These are phyloP conservation scores for Conticribra weissflogii DNA, from an alignment of 108 stramenopile genomes.

Conservation along the genomic window DNA sequence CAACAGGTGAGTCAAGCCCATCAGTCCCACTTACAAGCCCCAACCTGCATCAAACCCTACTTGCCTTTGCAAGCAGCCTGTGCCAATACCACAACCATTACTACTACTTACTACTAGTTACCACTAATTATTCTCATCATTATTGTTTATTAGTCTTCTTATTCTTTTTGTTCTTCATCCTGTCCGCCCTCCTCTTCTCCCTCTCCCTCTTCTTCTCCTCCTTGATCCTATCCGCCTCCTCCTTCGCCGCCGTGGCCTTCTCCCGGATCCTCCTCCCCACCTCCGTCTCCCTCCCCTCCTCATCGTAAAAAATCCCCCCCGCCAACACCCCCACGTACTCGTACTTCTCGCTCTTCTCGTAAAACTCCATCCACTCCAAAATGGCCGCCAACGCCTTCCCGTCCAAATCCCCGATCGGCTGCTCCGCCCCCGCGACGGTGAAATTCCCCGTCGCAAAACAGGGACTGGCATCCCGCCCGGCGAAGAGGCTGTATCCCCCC, in stretches of 20 bases:
- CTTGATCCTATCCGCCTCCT: slow-evolving; percentile 24
- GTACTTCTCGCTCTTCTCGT: slow-evolving; percentile 63
- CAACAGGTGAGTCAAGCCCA: too few species aligned
- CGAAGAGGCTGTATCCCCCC: slow-evolving; percentile 59
- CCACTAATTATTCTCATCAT: not conserved
- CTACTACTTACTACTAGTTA: too few species aligned
- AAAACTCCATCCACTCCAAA: slow-evolving; percentile 61
- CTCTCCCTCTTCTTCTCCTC: slow-evolving; percentile 32
- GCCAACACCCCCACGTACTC: slow-evolving; percentile 59
- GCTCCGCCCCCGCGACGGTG: slow-evolving; percentile 64
- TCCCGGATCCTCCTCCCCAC: slow-evolving; percentile 27
- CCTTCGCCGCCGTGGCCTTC: slow-evolving; percentile 33
- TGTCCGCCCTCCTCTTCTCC: slow-evolving; percentile 14
- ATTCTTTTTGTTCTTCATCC: slow-evolving; percentile 21
- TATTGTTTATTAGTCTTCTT: not conserved
- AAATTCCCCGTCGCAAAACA: slow-evolving; percentile 72
- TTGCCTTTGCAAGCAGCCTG: too few species aligned
- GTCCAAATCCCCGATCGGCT: slow-evolving; percentile 52
- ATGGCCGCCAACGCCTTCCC: slow-evolving; percentile 35
- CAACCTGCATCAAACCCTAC: too few species aligned
- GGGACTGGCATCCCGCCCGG: slow-evolving; percentile 49
- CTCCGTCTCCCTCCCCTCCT: slow-evolving; percentile 51
- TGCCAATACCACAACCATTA: too few species aligned
- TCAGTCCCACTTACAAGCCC: too few species aligned
- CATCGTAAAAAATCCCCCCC: slow-evolving; percentile 59